Base-by-base conservation (phyloP, 1,284 basidiomycete genomes). In the Cryptococcus sp. region DNA sequence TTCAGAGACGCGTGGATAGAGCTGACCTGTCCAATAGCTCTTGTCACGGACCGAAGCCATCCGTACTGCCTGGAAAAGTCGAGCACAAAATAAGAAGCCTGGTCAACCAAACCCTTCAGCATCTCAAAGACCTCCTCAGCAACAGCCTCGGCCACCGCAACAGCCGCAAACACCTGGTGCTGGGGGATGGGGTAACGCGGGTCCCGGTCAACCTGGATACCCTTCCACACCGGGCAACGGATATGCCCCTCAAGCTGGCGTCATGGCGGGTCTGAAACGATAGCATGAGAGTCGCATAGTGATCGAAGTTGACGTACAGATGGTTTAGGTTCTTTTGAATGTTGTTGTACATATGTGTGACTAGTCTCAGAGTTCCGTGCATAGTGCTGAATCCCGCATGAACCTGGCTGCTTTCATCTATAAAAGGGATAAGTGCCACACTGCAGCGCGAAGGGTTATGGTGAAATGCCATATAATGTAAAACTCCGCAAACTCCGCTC, bases 31-130 rank as follows among this genome's bases (percentile, higher is more conserved):
- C 3, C 16, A 10, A 10, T 41, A 76, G 74, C 46, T 76, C 4
- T 55, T 77, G 3, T 52, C 69, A 3, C 65, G 67, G 3, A 64
- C 66, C 45, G 71, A 74, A 19, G 54, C 66, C 4, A 76, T 78
- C n/a, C 60, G 72, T 19, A 50, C 67, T 10, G 71, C 72, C 3
- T 78, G 76, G 75, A 78, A 79, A 56, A 58, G 64, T 15, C 60
- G 77, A 59, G 64, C 22, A 20, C 51, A 53, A 30, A 42, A 46
- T 30, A 67, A 67, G 59, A 30, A 38, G 39, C 42, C 48, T 22
- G 56, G 52, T 30, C 49, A 42, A 49, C 47, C n/a, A 23, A 25
- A 19, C 20, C 39, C 46, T 52, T 17, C 57, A 11, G 46, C 60
- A 43, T 23, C 61, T 27, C 47, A 47, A 20, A 48, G 54, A 41